A percentile compares a stretch with the other conserved stretches of the same genome.
These are phyloP conservation scores for Kickxella alabastrina DNA, from an alignment of 192 early-diverging fungal species.

Conservation along the genomic window DNA sequence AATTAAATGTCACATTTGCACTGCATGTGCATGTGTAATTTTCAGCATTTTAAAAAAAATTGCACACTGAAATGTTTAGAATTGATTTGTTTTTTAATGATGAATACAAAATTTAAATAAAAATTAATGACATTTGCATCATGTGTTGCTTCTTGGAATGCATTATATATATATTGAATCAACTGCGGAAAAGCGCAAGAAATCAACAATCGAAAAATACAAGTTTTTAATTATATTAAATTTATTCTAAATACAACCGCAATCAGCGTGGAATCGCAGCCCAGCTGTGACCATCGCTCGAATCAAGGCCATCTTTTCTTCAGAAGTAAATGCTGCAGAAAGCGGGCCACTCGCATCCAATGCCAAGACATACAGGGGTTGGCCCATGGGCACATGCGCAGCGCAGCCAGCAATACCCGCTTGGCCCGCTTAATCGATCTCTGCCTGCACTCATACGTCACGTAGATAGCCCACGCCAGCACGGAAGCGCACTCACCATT, in stretches of 20 bases:
- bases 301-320: slow-evolving; percentile 11
- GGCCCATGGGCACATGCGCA: slow-evolving; percentile 24
- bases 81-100: too few relatives aligned
- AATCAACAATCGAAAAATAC: too few relatives aligned
- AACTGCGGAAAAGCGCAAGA: too few relatives aligned
- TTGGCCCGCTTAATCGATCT: slow-evolving; percentile 1
- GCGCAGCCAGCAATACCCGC: slow-evolving; percentile 6
- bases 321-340: background rate
- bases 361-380: slow-evolving; percentile 28
- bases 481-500: slow-evolving; percentile 8
- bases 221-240: too few relatives aligned
- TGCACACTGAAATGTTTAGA: too few relatives aligned
- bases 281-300: slow-evolving; percentile 20
- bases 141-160: too few relatives aligned
- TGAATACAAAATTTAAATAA: too few relatives aligned
- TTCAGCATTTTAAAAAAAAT: background rate
- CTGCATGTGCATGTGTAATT: too few relatives aligned
- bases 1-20: too few relatives aligned
- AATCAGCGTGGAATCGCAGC: slow-evolving; percentile 14
- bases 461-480: slow-evolving; percentile 7
- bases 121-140: too few relatives aligned
- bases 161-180: too few relatives aligned
- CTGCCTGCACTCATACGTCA: slow-evolving; percentile 8
- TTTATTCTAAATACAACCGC: background rate
- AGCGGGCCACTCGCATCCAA: slow-evolving; percentile 3